A percentile compares a stretch with the other conserved stretches of the same genome.
Conservation (phyloP, 2,329 filamentous ascomycete species). For the Ilyonectria mors-panacis region DNA sequence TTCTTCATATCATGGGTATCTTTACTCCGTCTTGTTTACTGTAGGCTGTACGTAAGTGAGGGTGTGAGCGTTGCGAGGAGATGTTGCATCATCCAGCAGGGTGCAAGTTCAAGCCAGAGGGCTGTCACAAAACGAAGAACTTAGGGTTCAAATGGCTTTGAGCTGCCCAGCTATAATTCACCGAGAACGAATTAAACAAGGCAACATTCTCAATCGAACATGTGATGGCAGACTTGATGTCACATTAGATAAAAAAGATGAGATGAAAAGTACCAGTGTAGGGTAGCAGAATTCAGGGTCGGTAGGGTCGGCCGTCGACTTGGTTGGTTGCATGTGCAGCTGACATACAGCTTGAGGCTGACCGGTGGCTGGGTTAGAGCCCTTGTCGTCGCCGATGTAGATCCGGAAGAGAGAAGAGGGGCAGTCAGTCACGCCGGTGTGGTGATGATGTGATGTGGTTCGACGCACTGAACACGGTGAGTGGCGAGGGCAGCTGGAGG, state of each 20-base stretch:
- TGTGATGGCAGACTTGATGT: slow-evolving; percentile 11
- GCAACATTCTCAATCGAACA: background rate
- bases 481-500: background rate
- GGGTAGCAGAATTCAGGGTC: slow-evolving; percentile 16
- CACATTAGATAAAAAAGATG: slow-evolving; percentile 23
- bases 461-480: slow-evolving; percentile 5
- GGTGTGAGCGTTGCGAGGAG: background rate
- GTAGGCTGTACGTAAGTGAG: background rate
- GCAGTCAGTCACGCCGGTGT: slow-evolving; percentile 6
- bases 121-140: too few relatives aligned
- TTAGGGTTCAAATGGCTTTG: background rate
- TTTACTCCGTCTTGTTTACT: too few relatives aligned
- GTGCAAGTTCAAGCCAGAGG: background rate
- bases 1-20: too few relatives aligned
- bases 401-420: background rate
- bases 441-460: slow-evolving; percentile 6
- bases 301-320: background rate
- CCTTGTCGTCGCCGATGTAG: background rate
- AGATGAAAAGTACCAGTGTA: slow-evolving; percentile 22
- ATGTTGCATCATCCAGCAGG: background rate
- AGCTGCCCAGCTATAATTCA: background rate
- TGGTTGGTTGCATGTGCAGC: slow-evolving; percentile 12
- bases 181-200: background rate
- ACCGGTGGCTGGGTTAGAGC: background rate
- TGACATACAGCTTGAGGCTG: slow-evolving; percentile 10